Conservation (phyloP, 2,329 filamentous ascomycete species). For the Venturia effusa region DNA sequence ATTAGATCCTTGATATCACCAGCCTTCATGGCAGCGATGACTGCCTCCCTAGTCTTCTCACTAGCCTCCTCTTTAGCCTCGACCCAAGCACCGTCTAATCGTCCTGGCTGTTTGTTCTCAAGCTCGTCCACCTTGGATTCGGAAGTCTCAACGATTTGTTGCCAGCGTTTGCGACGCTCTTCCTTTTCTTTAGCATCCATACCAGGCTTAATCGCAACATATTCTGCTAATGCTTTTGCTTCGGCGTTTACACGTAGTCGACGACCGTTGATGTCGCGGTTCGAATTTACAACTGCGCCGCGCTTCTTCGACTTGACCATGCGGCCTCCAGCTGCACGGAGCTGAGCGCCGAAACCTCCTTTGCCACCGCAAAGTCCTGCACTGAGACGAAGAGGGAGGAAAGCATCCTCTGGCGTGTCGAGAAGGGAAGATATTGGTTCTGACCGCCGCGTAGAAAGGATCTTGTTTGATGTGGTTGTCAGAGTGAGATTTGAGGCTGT, state of each 20-base stretch:
- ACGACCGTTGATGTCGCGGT: slow-evolving; percentile 84
- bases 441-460: slow-evolving; percentile 44
- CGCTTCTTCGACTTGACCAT: slow-evolving; percentile 95
- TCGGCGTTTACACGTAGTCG: slow-evolving; percentile 86
- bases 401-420: slow-evolving; percentile 45
- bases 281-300: slow-evolving; percentile 77
- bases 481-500: slow-evolving; percentile 54
- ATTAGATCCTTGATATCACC: slow-evolving; percentile 37
- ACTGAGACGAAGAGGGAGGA: slow-evolving; percentile 74
- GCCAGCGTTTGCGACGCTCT: slow-evolving; percentile 71
- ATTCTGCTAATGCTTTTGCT: slow-evolving; percentile 89
- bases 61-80: slow-evolving; percentile 87
- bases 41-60: slow-evolving; percentile 70
- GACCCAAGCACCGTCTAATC: slow-evolving; percentile 82
- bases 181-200: slow-evolving; percentile 95
- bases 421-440: slow-evolving; percentile 53
- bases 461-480: slow-evolving; percentile 69
- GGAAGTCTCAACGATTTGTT: slow-evolving; percentile 74
- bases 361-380: slow-evolving; percentile 82
- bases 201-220: slow-evolving; percentile 88
- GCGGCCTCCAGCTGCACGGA: slow-evolving; percentile 90
- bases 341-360: slow-evolving; percentile 93
- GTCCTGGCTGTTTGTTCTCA: slow-evolving; percentile 46
- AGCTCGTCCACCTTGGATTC: slow-evolving; percentile 79
- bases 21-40: slow-evolving; percentile 57